Conservation (phyloP, 371 early-diverging fungal genomes). For the Mortierella sp. region DNA sequence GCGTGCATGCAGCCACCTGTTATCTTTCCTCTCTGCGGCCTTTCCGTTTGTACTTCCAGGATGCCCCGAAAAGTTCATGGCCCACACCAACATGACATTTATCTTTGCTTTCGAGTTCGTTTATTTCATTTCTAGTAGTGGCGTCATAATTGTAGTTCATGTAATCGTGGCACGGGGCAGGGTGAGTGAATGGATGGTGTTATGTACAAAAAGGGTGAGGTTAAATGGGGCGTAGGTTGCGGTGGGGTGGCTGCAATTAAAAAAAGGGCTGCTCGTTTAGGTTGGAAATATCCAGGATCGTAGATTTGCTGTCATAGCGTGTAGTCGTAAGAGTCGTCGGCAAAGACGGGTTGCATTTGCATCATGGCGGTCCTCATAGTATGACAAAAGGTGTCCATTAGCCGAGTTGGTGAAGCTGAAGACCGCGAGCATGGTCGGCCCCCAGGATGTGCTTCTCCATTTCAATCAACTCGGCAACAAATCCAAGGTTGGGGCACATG, state of each 20-base stretch:
- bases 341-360: not conserved
- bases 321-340: too few relatives aligned
- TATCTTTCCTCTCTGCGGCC: not conserved
- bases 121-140: not conserved
- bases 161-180: not conserved
- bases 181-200: not conserved
- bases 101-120: not conserved
- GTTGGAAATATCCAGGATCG: too few relatives aligned
- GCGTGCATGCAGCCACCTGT: not conserved
- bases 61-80: not conserved
- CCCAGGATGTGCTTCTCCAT: constrained; percentile 78
- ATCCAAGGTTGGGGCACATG: constrained; percentile 88
- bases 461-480: constrained; percentile 79
- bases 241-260: too few relatives aligned
- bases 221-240: not conserved
- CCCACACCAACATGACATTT: not conserved
- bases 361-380: not conserved
- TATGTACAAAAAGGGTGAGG: not conserved
- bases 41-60: not conserved
- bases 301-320: too few relatives aligned
- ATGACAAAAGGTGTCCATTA: not conserved
- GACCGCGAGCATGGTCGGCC: constrained; percentile 36
- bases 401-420: constrained; percentile 9
- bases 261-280: too few relatives aligned
- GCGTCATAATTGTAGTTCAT: not conserved